Conservation (phyloP, 257 asterid genomes). For the Plantago major region DNA sequence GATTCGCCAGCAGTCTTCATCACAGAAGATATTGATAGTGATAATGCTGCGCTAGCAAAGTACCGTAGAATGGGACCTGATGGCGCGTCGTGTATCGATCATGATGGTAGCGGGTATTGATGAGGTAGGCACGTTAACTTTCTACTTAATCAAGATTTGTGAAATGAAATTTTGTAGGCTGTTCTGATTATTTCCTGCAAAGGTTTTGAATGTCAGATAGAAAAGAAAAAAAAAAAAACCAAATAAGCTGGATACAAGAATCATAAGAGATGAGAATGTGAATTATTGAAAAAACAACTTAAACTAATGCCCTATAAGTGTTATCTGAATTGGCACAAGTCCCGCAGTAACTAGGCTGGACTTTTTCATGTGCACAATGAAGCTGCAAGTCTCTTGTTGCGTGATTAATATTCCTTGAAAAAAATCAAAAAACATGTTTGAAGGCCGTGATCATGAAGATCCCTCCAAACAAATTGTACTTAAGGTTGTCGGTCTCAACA, state of each 20-base stretch:
- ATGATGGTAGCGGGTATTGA: slow-evolving; percentile 56
- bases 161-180: slow-evolving; percentile 7
- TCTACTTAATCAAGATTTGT: slow-evolving; percentile 10
- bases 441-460: too few species aligned
- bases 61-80: slow-evolving; percentile 84
- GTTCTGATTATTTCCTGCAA: not conserved
- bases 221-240: not conserved
- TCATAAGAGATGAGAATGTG: too few species aligned
- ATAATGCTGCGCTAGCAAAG: slow-evolving; percentile 58
- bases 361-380: too few species aligned
- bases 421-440: too few species aligned
- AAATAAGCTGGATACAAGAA: not conserved
- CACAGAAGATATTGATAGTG: slow-evolving; percentile 57
- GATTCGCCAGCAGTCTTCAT: slow-evolving; percentile 61
- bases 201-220: not conserved
- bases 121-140: slow-evolving; percentile 45
- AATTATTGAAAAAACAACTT: too few species aligned
- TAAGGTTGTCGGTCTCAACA: too few species aligned
- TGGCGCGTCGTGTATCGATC: slow-evolving; percentile 78
- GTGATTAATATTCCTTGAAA: too few species aligned
- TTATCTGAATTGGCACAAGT: too few species aligned
- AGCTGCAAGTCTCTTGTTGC: too few species aligned
- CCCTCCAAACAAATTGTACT: too few species aligned
- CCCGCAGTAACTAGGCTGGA: too few species aligned
- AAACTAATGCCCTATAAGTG: too few species aligned